Evolutionary conservation across 129 eudicot species (phyloP).

Genomic region (Pulicaria dysenterica): DNA sequence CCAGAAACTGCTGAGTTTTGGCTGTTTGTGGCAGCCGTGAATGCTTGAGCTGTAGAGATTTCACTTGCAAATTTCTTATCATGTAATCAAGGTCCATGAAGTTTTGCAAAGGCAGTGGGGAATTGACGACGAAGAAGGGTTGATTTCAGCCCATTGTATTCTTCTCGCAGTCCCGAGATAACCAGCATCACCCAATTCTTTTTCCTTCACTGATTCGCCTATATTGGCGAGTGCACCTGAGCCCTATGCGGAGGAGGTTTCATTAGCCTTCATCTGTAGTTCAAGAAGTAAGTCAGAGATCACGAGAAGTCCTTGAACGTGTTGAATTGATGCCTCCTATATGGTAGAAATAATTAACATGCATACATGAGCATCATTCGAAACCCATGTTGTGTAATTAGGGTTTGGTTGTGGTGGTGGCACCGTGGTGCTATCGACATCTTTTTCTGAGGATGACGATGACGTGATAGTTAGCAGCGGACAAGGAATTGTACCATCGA

Average conservation of each 20-base stretch:
- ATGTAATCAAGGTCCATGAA: background rate
- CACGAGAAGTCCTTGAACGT: background rate
- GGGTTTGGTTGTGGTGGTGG: background rate
- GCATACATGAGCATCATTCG: background rate
- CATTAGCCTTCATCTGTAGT: background rate
- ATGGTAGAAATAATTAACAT: background rate
- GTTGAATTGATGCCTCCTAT: background rate
- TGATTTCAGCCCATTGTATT: background rate
- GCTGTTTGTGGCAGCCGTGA: no score
- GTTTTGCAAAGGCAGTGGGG: background rate
- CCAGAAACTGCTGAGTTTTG: no score
- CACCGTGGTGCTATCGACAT: background rate
- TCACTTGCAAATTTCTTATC: background rate
- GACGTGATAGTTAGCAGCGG: background rate
- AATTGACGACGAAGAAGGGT: background rate
- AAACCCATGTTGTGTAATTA: background rate
- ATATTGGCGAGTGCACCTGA: background rate
- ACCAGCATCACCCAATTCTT: background rate
- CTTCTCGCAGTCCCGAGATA: background rate
- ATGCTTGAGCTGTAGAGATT: no score
- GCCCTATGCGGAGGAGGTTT: background rate
- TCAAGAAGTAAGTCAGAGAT: background rate
- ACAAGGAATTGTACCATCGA: background rate
- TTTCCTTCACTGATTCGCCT: background rate
- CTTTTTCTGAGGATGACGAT: no score